A percentile compares a stretch with the other conserved stretches of the same genome.
phyloP scores from a whole-genome alignment of 225 moss, liverwort and hornwort species.

The Antitrichia curtipendula region DNA sequence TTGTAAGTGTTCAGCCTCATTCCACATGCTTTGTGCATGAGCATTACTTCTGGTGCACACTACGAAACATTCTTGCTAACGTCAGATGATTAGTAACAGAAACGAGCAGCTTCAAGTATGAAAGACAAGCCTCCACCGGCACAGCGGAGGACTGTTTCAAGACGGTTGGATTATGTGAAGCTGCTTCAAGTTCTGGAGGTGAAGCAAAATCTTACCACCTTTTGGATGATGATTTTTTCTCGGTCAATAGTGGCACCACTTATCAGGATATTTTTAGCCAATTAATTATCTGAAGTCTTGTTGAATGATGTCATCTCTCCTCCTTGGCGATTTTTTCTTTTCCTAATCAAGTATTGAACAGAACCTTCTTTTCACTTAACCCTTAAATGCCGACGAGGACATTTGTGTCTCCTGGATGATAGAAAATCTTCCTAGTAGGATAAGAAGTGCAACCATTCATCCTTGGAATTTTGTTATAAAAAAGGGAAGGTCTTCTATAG shows the following conservation, averaged over 20 bases:
- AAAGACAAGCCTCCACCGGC: too few relatives aligned
- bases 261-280: neutral
- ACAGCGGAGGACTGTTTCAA: neutral
- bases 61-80: neutral
- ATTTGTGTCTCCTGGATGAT: too few relatives aligned
- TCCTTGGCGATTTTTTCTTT: neutral
- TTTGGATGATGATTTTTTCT: neutral
- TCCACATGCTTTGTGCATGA: neutral
- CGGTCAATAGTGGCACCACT: neutral
- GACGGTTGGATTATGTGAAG: neutral
- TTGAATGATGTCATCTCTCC: neutral
- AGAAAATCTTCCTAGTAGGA: too few relatives aligned
- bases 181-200: neutral
- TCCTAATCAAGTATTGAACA: neutral
- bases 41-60: neutral
- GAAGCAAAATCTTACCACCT: neutral
- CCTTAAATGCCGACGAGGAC: too few relatives aligned
- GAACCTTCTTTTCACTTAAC: neutral
- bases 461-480: too few relatives aligned
- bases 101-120: neutral
- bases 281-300: neutral
- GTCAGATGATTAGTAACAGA: neutral
- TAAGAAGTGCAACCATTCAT: too few relatives aligned
- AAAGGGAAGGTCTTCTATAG: too few relatives aligned
- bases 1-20: neutral